Conservation (phyloP, 495 filamentous ascomycete genomes). For the Penicillium malachiteum region DNA sequence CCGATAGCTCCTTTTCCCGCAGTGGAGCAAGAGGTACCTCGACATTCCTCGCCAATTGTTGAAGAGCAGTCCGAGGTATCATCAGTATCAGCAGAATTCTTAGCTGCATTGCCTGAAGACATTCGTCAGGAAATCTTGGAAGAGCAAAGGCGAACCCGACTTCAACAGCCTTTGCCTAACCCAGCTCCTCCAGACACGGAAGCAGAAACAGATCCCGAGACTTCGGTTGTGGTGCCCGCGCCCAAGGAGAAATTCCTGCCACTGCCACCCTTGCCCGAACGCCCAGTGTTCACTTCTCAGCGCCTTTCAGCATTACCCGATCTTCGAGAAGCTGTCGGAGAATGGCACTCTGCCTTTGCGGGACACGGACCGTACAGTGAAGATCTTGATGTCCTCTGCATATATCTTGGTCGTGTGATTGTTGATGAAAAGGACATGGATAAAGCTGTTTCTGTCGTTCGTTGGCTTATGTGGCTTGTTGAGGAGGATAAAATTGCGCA, state of each 20-base stretch:
- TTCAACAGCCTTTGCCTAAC: conserved; percentile 39
- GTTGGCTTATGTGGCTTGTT: conserved; percentile 73
- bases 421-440: conserved; percentile 70
- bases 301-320: conserved; percentile 55
- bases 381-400: conserved; percentile 70
- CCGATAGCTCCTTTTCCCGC: conserved; percentile 17
- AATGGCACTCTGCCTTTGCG: conserved; percentile 66
- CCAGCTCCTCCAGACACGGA: neutral
- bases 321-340: conserved; percentile 57
- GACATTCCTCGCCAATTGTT: conserved; percentile 19
- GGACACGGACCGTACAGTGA: conserved; percentile 70
- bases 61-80: conserved; percentile 52
- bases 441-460: conserved; percentile 65
- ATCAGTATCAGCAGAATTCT: conserved; percentile 65
- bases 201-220: conserved; percentile 5
- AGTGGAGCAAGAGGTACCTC: conserved; percentile 2
- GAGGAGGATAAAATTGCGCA: conserved; percentile 40
- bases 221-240: neutral
- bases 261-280: conserved; percentile 51
- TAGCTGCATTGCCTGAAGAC: conserved; percentile 79
- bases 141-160: conserved; percentile 61
- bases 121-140: conserved; percentile 73
- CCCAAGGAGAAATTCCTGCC: conserved; percentile 36
- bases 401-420: conserved; percentile 68
- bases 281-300: conserved; percentile 65